phyloP scores from a whole-genome alignment of 768 basidiomycete species.

The Auriculariales sp. region DNA sequence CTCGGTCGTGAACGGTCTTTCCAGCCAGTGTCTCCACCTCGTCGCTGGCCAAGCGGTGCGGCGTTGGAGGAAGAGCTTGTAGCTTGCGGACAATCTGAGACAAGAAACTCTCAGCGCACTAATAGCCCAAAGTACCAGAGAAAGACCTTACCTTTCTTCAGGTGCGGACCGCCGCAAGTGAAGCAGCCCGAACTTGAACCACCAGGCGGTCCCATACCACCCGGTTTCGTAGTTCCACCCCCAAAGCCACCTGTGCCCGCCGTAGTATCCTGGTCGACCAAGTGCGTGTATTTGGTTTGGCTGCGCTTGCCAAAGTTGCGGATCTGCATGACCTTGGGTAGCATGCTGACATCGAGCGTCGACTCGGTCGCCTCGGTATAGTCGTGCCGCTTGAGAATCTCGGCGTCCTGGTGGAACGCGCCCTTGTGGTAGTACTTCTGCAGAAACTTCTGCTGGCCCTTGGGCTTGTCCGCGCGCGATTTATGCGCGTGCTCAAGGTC shows the following conservation, averaged over 20 bases:
- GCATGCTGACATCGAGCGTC: constrained; percentile 70
- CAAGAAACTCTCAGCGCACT: neutral
- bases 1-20: neutral
- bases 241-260: constrained; percentile 47
- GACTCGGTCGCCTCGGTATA: constrained; percentile 84
- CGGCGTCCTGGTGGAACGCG: constrained; percentile 94
- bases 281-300: constrained; percentile 90
- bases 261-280: constrained; percentile 90
- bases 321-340: constrained; percentile 96
- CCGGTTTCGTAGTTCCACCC: constrained; percentile 27
- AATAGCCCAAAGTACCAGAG: neutral
- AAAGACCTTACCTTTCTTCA: constrained; percentile 58
- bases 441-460: constrained; percentile 82
- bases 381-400: constrained; percentile 71
- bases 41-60: constrained; percentile 7
- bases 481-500: constrained; percentile 80
- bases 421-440: constrained; percentile 99
- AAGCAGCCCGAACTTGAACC: constrained; percentile 54
- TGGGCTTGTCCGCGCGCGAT: constrained; percentile 73
- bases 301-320: constrained; percentile 87
- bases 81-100: constrained; percentile 10
- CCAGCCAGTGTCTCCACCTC: neutral
- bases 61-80: neutral
- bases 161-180: constrained; percentile 84
- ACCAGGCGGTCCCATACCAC: constrained; percentile 16